Conservation (phyloP, 2,329 filamentous ascomycete species). For the Ascochyta pisi region DNA sequence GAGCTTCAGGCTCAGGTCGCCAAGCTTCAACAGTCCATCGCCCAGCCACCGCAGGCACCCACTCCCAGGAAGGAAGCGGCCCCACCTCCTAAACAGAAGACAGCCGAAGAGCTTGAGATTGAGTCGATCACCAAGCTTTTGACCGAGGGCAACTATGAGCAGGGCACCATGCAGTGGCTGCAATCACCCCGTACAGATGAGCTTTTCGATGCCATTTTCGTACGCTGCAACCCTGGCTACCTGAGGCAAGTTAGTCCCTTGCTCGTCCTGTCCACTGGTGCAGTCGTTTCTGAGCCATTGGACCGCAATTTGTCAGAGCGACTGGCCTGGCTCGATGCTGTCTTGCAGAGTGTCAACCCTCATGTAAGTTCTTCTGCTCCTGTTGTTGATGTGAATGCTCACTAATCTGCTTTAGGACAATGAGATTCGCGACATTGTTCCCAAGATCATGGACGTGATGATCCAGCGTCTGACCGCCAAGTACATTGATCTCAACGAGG, state of each 20-base stretch:
- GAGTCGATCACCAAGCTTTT: slow-evolving; percentile 69
- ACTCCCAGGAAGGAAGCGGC: slow-evolving; percentile 36
- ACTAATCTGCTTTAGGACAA: slow-evolving; percentile 51
- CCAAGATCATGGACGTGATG: slow-evolving; percentile 67
- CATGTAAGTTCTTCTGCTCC: slow-evolving; percentile 51
- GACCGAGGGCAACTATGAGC: slow-evolving; percentile 59
- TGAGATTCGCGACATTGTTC: slow-evolving; percentile 63
- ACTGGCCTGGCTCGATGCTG: slow-evolving; percentile 65
- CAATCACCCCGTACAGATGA: slow-evolving; percentile 65
- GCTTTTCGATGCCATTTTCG: slow-evolving; percentile 69
- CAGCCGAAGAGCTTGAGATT: slow-evolving; percentile 64
- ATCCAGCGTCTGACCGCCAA: slow-evolving; percentile 62
- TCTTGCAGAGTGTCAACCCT: slow-evolving; percentile 62
- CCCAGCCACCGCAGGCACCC: slow-evolving; percentile 37
- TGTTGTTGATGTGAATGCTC: not conserved
- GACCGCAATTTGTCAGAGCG: slow-evolving; percentile 61
- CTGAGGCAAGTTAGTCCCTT: slow-evolving; percentile 63
- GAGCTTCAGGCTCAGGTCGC: slow-evolving; percentile 68
- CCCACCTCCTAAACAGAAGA: slow-evolving; percentile 53
- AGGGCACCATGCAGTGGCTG: slow-evolving; percentile 64
- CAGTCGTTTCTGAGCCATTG: slow-evolving; percentile 65
- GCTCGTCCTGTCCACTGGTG: slow-evolving; percentile 66
- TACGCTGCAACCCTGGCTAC: slow-evolving; percentile 63
- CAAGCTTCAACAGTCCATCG: slow-evolving; percentile 51
- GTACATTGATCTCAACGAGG: slow-evolving; percentile 64